Conservation (phyloP, 495 filamentous ascomycete species). For the Aspergillus affinis region DNA sequence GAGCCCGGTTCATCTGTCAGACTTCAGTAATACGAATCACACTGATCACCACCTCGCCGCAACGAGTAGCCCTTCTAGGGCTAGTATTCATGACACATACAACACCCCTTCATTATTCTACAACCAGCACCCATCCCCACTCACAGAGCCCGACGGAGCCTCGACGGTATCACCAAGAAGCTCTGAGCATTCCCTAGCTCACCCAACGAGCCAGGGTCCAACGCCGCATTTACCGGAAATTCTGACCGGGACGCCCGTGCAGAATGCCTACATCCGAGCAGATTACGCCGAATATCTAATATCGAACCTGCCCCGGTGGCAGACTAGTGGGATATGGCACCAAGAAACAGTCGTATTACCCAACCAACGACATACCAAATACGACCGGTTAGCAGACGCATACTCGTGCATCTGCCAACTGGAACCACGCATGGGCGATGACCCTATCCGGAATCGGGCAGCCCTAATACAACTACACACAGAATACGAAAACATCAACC, state of each 20-base stretch:
- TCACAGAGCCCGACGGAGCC: not conserved
- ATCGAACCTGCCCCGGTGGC: slow-evolving; percentile 5
- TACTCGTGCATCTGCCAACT: slow-evolving; percentile 4
- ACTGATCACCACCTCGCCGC: not conserved
- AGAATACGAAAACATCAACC: not conserved
- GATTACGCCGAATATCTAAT: slow-evolving; percentile 13
- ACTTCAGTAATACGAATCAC: not conserved
- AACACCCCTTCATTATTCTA: not conserved
- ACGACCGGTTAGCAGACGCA: not conserved
- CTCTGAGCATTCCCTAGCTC: not conserved
- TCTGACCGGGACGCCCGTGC: not conserved
- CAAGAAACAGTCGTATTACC: not conserved
- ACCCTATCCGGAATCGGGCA: slow-evolving; percentile 3
- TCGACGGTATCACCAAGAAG: not conserved
- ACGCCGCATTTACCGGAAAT: not conserved
- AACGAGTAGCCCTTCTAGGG: not conserved
- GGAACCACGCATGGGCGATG: not conserved
- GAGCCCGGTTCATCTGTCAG: not conserved
- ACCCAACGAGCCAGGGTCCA: not conserved
- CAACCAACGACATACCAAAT: not conserved
- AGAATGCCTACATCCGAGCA: not conserved
- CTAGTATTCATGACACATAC: not conserved
- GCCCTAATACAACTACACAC: slow-evolving; percentile 5
- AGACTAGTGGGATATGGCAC: not conserved
- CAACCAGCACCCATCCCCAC: not conserved